Evolutionary conservation across 352 stramenopile genomes (phyloP), one percentile per base, ranked within the genome.

Genomic region (Peronospora tabacina): DNA sequence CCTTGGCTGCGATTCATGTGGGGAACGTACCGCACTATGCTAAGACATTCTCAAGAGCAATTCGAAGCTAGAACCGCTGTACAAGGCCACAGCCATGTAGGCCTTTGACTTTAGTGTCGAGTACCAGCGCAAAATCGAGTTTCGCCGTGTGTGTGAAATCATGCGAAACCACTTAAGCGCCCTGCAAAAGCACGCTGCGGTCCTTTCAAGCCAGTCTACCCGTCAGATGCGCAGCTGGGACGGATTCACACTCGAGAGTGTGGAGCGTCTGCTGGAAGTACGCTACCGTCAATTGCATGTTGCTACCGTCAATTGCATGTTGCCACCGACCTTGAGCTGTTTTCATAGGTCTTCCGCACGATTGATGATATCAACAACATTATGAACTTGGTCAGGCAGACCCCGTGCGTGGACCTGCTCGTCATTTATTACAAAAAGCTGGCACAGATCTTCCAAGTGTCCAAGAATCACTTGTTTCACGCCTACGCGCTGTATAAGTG

Each of bases 361-460:
- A 96, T 98, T 29, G 96, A 99, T 68, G 96, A 99, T 72, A 98
- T 99, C 67, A 97, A 98, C 80, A 96, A 86, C 55, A 98, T 99
- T 69, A 92, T 98, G 66, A 85, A 78, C 51, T 48, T 90, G 8
- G 73, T 85, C 17, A 77, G 90, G 53, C 75, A 89, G 52, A 77
- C 90, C 17, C 93, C 94, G 29, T 97, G 97, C 44, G 74, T 95
- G 20, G 90, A 97, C 35, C 72, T 98, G 41, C 97, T 98, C 71
- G 90, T 96, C 12, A 96, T 86, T 35, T 99, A 98, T 73, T 99
- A 98, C 69, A 91, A 98, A 57, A 97, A 98, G 61, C 78, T 99
- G 17, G 97, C 90, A n/a, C n/a, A n/a, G n/a, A n/a, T n/a, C n/a
- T n/a, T n/a, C n/a, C n/a, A 94, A 66, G 93, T 98, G 26, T 96